Base-by-base conservation (phyloP, 768 basidiomycete genomes). In the Baorangia bicolor region DNA sequence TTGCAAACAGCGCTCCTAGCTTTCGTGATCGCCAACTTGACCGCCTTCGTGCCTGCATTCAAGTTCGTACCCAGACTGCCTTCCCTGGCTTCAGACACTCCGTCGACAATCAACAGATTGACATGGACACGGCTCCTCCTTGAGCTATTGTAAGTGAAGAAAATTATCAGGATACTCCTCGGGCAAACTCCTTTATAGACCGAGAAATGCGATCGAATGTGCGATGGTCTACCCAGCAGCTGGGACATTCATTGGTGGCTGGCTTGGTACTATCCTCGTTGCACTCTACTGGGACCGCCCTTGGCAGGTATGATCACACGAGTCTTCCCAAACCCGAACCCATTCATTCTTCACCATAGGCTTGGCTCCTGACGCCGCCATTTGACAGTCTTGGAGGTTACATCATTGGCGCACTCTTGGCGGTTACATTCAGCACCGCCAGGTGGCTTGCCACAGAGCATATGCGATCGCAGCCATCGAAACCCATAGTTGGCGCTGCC, bases 221-320 rank as follows among this genome's bases (percentile, higher is more conserved):
- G n/a, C n/a, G n/a, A n/a, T n/a, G n/a, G n/a, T n/a, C n/a, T n/a
- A n/a, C n/a, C n/a, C n/a, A n/a, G n/a, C n/a, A n/a, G n/a, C n/a
- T n/a, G n/a, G n/a, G n/a, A n/a, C n/a, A n/a, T n/a, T n/a, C n/a
- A n/a, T n/a, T 20, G 95, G 94, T 10, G 78, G 81, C 44, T 96
- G 93, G 94, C 27, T 80, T 16, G 94, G 92, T 20, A 83, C 81
- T 10, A 77, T 94, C 46, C 90, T 92, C 2, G 86, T 94, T 46
- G 90, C 92, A 0, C 82, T 98, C n/a, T 95, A 98, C 73, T 98
- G 95, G 94, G 94, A 94, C 65, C 81, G 92, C 35, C 92, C 94
- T 8, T 97, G 94, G 94, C 94, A 97, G 87, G 93, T n/a, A n/a
- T n/a, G n/a, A n/a, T n/a, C n/a, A n/a, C n/a, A n/a, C n/a, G n/a